Base-by-base conservation (phyloP, 2,329 filamentous ascomycete species). In the Saccharata proteae region DNA sequence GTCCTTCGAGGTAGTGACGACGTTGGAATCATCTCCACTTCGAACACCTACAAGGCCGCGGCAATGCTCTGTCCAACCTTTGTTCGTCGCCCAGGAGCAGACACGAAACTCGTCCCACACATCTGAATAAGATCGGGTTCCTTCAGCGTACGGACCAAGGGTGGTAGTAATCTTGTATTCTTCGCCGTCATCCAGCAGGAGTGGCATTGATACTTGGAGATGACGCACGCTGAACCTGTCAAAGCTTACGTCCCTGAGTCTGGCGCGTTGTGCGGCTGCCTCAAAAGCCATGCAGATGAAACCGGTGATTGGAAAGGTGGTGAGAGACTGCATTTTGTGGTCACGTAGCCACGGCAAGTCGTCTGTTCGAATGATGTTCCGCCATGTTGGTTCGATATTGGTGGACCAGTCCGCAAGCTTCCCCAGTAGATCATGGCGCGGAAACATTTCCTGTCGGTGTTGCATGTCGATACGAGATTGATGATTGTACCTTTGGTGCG, bases 251-350 rank as follows among this genome's bases (percentile, higher is more conserved):
- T 26, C 34, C 11, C 35, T 24, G 25, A 37, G 27, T 10, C 8
- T 15, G 4, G 32, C 32, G 6, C 32, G 21, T n/a, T 30, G 32
- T 1, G 32, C 16, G 4, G 33, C 29, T 6, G 33, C 52, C 36
- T 56, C 51, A 12, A 55, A 32, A 6, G 45, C 48, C 41, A 52
- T 48, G 11, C 38, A 34, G 5, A 52, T 24, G 36, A 46, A 48
- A 2, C 49, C 51, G 5, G 51, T 45, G 6, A 41, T 49, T 2
- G 52, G 52, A 30, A 43, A 54, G 10, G 54, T 38, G 9, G 39
- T 45, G 1, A 43, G 31, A 10, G 37, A 39, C 30, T 52, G 44
- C 24, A 47, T 45, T 32, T 30, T 42, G 38, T 45, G 50, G 33
- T 42, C 18, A 11, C 37, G 19, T 23, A 43, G 26, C 41, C 51